phyloP scores from a whole-genome alignment of 2,329 filamentous ascomycete species.

The Aspergillus luchuensis region DNA sequence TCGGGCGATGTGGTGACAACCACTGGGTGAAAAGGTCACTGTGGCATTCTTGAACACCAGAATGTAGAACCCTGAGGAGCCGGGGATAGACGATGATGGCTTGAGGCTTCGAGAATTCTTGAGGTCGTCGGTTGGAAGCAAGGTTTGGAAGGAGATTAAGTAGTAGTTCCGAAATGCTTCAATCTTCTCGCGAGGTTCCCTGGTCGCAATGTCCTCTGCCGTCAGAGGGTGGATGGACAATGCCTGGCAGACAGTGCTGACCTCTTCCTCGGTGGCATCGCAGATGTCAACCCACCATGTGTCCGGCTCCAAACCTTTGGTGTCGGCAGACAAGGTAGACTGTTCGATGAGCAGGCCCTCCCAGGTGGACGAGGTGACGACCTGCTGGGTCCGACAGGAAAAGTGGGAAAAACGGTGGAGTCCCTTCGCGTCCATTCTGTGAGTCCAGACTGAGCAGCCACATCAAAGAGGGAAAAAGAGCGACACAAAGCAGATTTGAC shows the following conservation, averaged over 20 bases:
- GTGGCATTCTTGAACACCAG: conserved; percentile 93
- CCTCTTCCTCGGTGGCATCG: conserved; percentile 81
- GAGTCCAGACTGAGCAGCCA: background rate
- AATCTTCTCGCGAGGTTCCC: conserved; percentile 95
- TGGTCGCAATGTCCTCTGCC: conserved; percentile 89
- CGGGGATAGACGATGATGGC: conserved; percentile 55
- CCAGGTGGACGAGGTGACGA: conserved; percentile 22
- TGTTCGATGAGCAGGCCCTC: conserved; percentile 21
- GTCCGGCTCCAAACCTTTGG: conserved; percentile 17
- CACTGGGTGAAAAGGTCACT: conserved; percentile 86
- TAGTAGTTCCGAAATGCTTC: conserved; percentile 96
- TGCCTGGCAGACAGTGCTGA: conserved; percentile 80
- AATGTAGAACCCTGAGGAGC: conserved; percentile 91
- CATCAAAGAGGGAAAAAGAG: background rate
- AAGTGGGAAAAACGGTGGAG: conserved; percentile 81
- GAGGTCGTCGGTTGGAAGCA: conserved; percentile 64
- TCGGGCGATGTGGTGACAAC: conserved; percentile 78
- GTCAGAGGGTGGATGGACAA: conserved; percentile 93
- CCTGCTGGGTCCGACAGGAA: conserved; percentile 76
- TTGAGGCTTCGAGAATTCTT: conserved; percentile 28
- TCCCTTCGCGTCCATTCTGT: conserved; percentile 8
- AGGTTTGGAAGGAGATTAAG: conserved; percentile 88
- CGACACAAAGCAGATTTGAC: background rate
- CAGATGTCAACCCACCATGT: conserved; percentile 97
- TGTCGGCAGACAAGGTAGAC: conserved; percentile 17